Evolutionary conservation across 1,284 basidiomycete genomes (phyloP).

Genomic region (Trichosporon ovoides): DNA sequence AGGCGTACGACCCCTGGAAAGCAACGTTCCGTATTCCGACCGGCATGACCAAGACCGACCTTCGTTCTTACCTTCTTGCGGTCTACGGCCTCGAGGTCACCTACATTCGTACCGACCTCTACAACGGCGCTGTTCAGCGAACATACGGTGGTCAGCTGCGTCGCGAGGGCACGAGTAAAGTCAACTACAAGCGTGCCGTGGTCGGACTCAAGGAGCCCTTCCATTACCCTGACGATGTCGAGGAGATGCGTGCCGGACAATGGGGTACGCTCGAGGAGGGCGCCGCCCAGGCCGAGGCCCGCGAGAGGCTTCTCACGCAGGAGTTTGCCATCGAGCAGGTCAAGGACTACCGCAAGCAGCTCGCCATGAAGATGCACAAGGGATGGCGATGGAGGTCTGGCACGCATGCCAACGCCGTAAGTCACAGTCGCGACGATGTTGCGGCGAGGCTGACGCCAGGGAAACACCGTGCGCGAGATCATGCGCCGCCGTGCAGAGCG

Average conservation of each 20-base stretch:
- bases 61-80: conserved; percentile 75
- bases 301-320: conserved; percentile 59
- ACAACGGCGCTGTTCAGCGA: conserved; percentile 58
- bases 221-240: conserved; percentile 74
- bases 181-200: conserved; percentile 78
- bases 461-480: conserved; percentile 42
- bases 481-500: conserved; percentile 53
- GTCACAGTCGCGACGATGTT: conserved; percentile 1
- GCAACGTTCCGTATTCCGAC: conserved; percentile 84
- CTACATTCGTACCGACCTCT: conserved; percentile 89
- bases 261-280: conserved; percentile 26
- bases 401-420: conserved; percentile 41
- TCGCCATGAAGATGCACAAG: conserved; percentile 36
- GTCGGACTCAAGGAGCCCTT: conserved; percentile 84
- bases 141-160: conserved; percentile 23
- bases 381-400: conserved; percentile 41
- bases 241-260: conserved; percentile 58
- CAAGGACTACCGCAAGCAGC: conserved; percentile 51
- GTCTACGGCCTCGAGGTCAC: conserved; percentile 83
- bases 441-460: conserved; percentile 25
- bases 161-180: conserved; percentile 44
- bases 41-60: conserved; percentile 82
- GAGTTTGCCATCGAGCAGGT: conserved; percentile 56
- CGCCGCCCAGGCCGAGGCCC: conserved; percentile 53
- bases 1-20: conserved; percentile 87